Evolutionary conservation across 2,329 filamentous ascomycete genomes (phyloP).

Genomic region (Calonectria henricotiae): DNA sequence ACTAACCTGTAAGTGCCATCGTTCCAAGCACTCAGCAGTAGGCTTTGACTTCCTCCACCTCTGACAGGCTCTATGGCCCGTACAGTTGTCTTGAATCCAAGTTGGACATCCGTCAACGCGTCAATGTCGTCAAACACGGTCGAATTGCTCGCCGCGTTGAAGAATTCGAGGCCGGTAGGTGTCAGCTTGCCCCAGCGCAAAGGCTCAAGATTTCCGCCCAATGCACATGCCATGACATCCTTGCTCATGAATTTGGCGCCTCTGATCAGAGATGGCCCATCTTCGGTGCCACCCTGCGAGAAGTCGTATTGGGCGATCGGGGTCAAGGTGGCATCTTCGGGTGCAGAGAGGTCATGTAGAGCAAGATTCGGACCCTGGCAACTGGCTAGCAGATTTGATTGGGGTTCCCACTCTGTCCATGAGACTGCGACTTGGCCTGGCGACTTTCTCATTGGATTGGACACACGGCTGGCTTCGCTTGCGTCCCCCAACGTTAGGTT

Average conservation of each 20-base stretch:
- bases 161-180: constrained; percentile 62
- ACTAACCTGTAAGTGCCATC: constrained; percentile 66
- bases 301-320: constrained; percentile 53
- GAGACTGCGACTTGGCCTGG: constrained; percentile 55
- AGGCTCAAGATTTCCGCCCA: constrained; percentile 62
- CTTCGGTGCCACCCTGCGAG: constrained; percentile 35
- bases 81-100: constrained; percentile 60
- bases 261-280: constrained; percentile 52
- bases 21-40: constrained; percentile 69
- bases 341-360: constrained; percentile 51
- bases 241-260: constrained; percentile 65
- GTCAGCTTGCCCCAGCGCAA: constrained; percentile 66
- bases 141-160: constrained; percentile 56
- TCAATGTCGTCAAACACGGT: constrained; percentile 41
- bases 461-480: constrained; percentile 24
- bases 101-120: constrained; percentile 46
- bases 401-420: constrained; percentile 56
- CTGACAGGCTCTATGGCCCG: constrained; percentile 66
- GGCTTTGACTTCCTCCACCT: constrained; percentile 56
- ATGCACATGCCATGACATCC: constrained; percentile 64
- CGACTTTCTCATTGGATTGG: constrained; percentile 49
- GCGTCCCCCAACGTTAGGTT: constrained; percentile 44
- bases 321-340: constrained; percentile 34
- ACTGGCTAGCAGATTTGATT: constrained; percentile 53
- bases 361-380: constrained; percentile 54